A percentile compares a stretch with the other conserved stretches of the same genome.
Evolutionary conservation across 2,329 filamentous ascomycete species (phyloP).

Genomic region (Aspergillus calidoustus): DNA sequence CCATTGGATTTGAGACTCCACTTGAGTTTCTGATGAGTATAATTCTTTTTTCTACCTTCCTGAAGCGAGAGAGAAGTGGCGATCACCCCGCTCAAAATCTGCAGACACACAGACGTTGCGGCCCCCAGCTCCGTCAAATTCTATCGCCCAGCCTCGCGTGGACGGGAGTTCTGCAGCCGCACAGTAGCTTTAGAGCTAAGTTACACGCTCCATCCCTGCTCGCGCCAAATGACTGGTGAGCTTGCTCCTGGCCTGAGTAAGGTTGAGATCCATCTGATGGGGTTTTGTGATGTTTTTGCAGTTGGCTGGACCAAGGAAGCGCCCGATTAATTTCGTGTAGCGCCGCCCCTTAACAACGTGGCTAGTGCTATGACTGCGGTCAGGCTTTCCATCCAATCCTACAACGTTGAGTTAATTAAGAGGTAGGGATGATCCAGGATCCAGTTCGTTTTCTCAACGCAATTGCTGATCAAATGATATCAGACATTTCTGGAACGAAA

Average conservation of each 20-base stretch:
- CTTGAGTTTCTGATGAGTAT: constrained; percentile 6
- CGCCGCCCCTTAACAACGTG: constrained; percentile 9
- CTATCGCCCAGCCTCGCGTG: constrained; percentile 11
- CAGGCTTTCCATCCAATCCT: background rate
- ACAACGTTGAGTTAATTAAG: constrained; percentile 5
- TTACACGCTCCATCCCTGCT: constrained; percentile 12
- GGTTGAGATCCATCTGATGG: constrained; percentile 2
- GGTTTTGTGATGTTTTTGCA: constrained; percentile 2
- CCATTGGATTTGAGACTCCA: constrained; percentile 3
- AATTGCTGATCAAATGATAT: constrained; percentile 22
- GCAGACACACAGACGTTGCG: constrained; percentile 6
- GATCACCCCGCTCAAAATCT: constrained; percentile 10
- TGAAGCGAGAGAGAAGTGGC: background rate
- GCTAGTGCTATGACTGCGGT: constrained; percentile 4
- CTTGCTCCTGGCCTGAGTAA: background rate
- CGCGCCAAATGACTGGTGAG: constrained; percentile 1
- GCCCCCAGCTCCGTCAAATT: constrained; percentile 1
- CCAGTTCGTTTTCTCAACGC: constrained; percentile 2
- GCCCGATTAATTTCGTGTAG: background rate
- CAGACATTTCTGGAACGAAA: constrained; percentile 10
- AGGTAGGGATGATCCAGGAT: constrained; percentile 25
- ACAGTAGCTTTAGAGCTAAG: constrained; percentile 8
- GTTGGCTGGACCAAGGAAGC: background rate
- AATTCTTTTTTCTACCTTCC: background rate
- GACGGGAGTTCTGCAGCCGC: constrained; percentile 13